Base-by-base conservation (phyloP, 305 asterid genomes). In the Plantago coronopus region DNA sequence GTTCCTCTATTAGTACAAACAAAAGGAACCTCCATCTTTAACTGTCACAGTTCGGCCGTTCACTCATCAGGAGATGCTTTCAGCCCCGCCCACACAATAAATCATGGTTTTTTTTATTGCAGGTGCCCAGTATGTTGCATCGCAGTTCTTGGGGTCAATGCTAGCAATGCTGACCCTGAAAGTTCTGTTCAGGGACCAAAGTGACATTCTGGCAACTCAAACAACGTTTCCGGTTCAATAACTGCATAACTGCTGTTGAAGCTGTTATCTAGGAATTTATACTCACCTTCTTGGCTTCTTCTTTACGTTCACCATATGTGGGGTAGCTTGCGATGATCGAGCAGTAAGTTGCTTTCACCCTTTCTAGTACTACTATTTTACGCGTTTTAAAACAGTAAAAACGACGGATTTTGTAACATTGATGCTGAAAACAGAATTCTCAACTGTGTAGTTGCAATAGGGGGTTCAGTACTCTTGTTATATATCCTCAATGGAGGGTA, bases 231-330 rank as follows among this genome's bases (percentile, higher is more conserved):
- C 27, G 63, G 27, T 61, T 59, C 88, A 55, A 80, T 78, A 19
- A 57, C n/a, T n/a, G n/a, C n/a, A n/a, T n/a, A n/a, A n/a, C 78
- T 59, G 76, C 66, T 73, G 71, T 77, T 37, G 80, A 82, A 64
- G 82, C 89, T 8, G 25, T 72, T n/a, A 21, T 62, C 8, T 78
- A 83, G 84, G 83, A 80, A 23, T 76, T 80, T 73, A 63, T 80
- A 57, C 64, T 72, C 58, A 78, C 83, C 54, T 71, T 83, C n/a
- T n/a, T n/a, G n/a, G n/a, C n/a, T n/a, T n/a, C 72, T 57, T 78
- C 48, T 68, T 80, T 5, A 68, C 69, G 70, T 81, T 83, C 66
- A 75, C 76, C 25, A 80, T 80, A 45, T 66, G 69, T 17, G 81
- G 84, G 16, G 89, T 72, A 10, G 83, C 84, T 59, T 69, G 76